A percentile compares a stretch with the other conserved stretches of the same genome.
phyloP scores from a whole-genome alignment of 2,329 filamentous ascomycete species.

The Neodidymelliopsis sp. region DNA sequence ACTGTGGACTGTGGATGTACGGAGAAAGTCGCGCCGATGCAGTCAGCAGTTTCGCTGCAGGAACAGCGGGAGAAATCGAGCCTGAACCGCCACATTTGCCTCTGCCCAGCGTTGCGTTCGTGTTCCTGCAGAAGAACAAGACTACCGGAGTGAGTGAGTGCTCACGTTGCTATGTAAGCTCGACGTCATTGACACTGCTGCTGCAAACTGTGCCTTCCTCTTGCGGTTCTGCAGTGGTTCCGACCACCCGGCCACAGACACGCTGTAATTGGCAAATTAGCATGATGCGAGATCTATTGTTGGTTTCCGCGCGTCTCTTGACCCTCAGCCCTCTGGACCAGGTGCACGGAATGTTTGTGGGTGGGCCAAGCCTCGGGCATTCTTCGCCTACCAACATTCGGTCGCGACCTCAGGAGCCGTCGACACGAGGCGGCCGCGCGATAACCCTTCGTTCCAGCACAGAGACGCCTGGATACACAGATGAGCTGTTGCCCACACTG shows the following conservation, averaged over 20 bases:
- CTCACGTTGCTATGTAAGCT: neutral
- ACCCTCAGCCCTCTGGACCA: conserved; percentile 12
- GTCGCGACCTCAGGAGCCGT: neutral
- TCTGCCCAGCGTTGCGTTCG: neutral
- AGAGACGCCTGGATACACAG: conserved; percentile 7
- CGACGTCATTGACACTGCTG: conserved; percentile 7
- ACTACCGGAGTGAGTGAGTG: neutral
- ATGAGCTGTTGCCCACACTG: conserved; percentile 8
- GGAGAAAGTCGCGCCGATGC: conserved; percentile 24
- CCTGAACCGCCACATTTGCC: neutral
- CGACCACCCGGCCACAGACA: neutral
- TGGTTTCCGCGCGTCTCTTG: conserved; percentile 12
- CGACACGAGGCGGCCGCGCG: conserved; percentile 3
- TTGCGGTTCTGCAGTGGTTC: conserved; percentile 4
- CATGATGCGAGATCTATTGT: conserved; percentile 8
- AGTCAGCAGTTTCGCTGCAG: conserved; percentile 26
- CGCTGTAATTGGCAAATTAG: conserved; percentile 8
- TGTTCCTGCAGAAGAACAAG: conserved; percentile 16
- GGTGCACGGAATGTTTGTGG: conserved; percentile 3
- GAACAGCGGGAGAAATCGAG: conserved; percentile 15
- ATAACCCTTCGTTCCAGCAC: neutral
- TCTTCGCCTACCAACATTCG: neutral
- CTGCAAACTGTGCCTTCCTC: conserved; percentile 1
- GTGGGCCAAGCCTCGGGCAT: conserved; percentile 8
- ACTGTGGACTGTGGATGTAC: too few species aligned